A percentile compares a stretch with the other conserved stretches of the same genome.
Evolutionary conservation across 2,329 filamentous ascomycete genomes (phyloP).

Genomic region (Penicillium sp.): DNA sequence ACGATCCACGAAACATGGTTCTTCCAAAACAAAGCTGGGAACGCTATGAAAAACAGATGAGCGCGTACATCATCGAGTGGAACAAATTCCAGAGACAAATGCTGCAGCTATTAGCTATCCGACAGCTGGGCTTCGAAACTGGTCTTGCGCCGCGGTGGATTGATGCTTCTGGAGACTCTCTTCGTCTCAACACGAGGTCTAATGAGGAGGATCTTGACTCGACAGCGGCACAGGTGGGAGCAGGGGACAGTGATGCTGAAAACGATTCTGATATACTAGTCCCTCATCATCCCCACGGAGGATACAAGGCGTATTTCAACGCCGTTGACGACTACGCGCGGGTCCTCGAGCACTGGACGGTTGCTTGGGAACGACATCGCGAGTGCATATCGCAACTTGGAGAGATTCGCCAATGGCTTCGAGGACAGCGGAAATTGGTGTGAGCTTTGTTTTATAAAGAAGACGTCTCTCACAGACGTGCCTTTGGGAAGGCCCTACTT

Average conservation of each 20-base stretch:
- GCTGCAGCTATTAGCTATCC: conserved; percentile 52
- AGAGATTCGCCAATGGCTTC: conserved; percentile 35
- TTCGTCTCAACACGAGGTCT: conserved; percentile 27
- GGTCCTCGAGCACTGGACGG: conserved; percentile 47
- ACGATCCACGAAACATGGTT: conserved; percentile 29
- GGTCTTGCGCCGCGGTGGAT: conserved; percentile 49
- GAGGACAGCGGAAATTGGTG: conserved; percentile 27
- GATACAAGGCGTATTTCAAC: conserved; percentile 43
- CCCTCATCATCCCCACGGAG: conserved; percentile 32
- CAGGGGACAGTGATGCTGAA: conserved; percentile 19
- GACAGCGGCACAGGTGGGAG: conserved; percentile 16
- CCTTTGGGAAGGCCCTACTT: neutral
- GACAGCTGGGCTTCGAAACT: conserved; percentile 47
- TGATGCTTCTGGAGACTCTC: conserved; percentile 48
- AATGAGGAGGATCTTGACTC: neutral
- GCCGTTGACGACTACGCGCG: conserved; percentile 44
- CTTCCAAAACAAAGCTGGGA: conserved; percentile 48
- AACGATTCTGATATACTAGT: conserved; percentile 29
- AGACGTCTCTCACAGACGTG: neutral
- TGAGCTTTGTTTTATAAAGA: neutral
- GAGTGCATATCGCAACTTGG: conserved; percentile 41
- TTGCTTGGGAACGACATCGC: conserved; percentile 44
- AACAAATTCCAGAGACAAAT: conserved; percentile 53
- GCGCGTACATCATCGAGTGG: conserved; percentile 55
- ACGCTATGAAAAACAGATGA: conserved; percentile 52